These are phyloP conservation scores for Angophora floribunda DNA, from an alignment of 345 rosid species.

Conservation along the genomic window DNA sequence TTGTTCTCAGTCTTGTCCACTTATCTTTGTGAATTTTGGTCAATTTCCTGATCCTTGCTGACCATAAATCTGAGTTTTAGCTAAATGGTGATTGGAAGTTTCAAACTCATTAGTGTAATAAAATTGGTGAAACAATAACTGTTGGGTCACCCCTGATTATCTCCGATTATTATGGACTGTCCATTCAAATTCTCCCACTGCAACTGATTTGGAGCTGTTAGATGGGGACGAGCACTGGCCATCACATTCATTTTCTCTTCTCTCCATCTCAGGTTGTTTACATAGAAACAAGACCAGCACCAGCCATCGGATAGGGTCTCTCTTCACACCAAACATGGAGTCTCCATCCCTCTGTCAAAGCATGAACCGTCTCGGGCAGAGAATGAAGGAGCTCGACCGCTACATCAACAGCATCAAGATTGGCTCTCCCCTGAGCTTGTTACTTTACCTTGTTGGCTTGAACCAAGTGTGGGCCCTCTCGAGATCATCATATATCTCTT, in stretches of 20 bases:
- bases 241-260: background rate
- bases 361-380: background rate
- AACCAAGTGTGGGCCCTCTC: background rate
- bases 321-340: background rate
- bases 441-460: background rate
- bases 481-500: background rate
- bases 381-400: background rate
- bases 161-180: too few relatives aligned
- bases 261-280: background rate
- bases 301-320: background rate
- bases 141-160: too few relatives aligned
- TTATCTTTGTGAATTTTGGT: too few relatives aligned
- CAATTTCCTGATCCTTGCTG: too few relatives aligned
- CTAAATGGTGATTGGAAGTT: too few relatives aligned
- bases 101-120: too few relatives aligned
- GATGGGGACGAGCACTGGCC: background rate
- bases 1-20: too few relatives aligned
- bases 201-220: too few relatives aligned
- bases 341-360: background rate
- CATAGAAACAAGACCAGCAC: background rate
- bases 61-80: too few relatives aligned
- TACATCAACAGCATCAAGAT: background rate
- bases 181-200: too few relatives aligned
- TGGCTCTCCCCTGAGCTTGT: rapidly evolving
- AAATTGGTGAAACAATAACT: too few relatives aligned